A percentile compares a stretch with the other conserved stretches of the same genome.
phyloP scores from a whole-genome alignment of 768 basidiomycete species.

The Auriculariales sp. region DNA sequence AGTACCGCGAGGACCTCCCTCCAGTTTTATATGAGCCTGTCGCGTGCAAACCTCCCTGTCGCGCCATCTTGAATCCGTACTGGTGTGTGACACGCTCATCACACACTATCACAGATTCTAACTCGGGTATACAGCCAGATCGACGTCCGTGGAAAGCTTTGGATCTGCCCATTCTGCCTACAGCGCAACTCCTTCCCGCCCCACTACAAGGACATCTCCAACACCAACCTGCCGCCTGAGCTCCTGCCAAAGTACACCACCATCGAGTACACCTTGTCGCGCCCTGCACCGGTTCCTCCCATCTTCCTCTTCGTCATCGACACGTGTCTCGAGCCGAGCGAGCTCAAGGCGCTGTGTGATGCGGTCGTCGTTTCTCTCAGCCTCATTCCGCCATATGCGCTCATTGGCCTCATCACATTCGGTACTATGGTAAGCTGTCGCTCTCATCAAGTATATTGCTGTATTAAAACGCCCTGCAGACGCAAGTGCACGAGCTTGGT shows the following conservation, averaged over 20 bases:
- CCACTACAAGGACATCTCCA: slow-evolving; percentile 97
- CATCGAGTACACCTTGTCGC: slow-evolving; percentile 95
- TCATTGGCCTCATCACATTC: slow-evolving; percentile 90
- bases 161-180: slow-evolving; percentile 99
- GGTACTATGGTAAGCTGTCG: slow-evolving; percentile 79
- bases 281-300: slow-evolving; percentile 84
- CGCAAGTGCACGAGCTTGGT: slow-evolving; percentile 97
- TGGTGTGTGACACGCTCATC: slow-evolving; percentile 41
- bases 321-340: slow-evolving; percentile 90
- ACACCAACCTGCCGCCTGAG: slow-evolving; percentile 92
- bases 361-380: slow-evolving; percentile 89
- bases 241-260: slow-evolving; percentile 97
- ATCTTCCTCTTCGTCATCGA: slow-evolving; percentile 96
- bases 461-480: slow-evolving; percentile 27
- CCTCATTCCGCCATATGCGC: slow-evolving; percentile 82
- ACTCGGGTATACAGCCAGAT: slow-evolving; percentile 62
- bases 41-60: slow-evolving; percentile 94
- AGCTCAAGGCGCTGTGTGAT: slow-evolving; percentile 88
- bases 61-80: slow-evolving; percentile 94
- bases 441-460: no score
- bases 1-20: slow-evolving; percentile 84
- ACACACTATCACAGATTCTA: not conserved
- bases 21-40: slow-evolving; percentile 97
- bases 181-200: slow-evolving; percentile 94
- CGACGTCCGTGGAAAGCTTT: slow-evolving; percentile 94